Evolutionary conservation across 148 eudicot genomes (phyloP).

Genomic region (Cornus controversa): DNA sequence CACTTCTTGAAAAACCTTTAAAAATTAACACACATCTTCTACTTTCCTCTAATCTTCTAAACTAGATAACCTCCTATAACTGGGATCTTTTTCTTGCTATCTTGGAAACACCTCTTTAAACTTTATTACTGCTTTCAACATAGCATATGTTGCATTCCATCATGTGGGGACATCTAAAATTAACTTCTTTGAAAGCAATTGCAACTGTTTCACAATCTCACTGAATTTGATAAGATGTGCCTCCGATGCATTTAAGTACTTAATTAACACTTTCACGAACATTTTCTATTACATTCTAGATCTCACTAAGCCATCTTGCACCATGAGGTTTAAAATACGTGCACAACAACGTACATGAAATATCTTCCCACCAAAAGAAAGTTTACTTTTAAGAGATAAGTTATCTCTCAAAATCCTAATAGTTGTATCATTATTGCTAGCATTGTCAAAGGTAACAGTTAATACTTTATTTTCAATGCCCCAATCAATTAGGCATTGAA

Average conservation of each 20-base stretch:
- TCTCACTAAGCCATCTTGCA: background rate
- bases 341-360: too few relatives aligned
- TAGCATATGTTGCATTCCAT: too few relatives aligned
- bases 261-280: background rate
- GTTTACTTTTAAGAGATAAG: too few relatives aligned
- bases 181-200: slow-evolving; percentile 1
- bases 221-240: background rate
- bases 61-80: background rate
- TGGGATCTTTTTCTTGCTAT: background rate
- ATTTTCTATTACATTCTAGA: background rate
- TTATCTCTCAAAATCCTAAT: too few relatives aligned
- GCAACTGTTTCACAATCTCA: slow-evolving; percentile 5
- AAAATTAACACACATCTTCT: background rate
- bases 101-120: too few relatives aligned
- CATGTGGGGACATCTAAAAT: slow-evolving; percentile 3
- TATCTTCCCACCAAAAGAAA: too few relatives aligned
- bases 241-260: background rate
- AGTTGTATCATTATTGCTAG: too few relatives aligned
- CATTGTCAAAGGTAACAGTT: too few relatives aligned
- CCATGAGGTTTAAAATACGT: too few relatives aligned
- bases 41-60: background rate
- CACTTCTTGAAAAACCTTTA: background rate
- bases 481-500: too few relatives aligned
- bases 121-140: too few relatives aligned
- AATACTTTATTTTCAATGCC: too few relatives aligned